Evolutionary conservation across 2,329 filamentous ascomycete species (phyloP), one percentile per base, ranked within the genome.

Genomic region (Lecanoromycetidae sp.): DNA sequence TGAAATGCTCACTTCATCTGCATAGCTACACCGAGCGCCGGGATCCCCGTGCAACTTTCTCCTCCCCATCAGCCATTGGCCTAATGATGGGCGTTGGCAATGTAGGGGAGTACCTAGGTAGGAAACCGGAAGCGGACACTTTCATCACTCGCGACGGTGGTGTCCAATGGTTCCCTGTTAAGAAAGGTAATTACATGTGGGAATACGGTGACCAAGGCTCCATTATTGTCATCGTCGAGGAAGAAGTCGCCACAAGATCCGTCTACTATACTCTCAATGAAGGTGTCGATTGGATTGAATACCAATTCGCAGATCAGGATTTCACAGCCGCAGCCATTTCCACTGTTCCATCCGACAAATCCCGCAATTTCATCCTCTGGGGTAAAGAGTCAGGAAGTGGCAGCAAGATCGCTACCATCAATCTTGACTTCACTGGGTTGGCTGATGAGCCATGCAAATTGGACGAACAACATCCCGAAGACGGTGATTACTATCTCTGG

Each of bases 141-240:
- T 98, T 90, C 66, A 82, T 96, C 71, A 93, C 87, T 9, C 74
- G 75, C 0, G 88, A 98, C 61, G 91, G 83, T n/a, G 93, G 93
- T 46, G 74, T 96, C 43, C 84, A 71, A 32, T 98, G 91, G 91
- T 80, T 74, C 54, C 77, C 80, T 49, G 79, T 90, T 52, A 90
- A 84, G 66, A 88, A 93, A 65, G 93, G 91, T 5, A 76, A 75
- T 29, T 94, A 87, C 71, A 82, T 84, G 58, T 98, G 87, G 87
- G 86, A 94, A 59, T 94, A 87, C 61, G 93, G 91, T 49, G 93
- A 98, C 57, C 87, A 94, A 62, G 91, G 91, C 23, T 91, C 87
- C 5, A 82, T 96, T 57, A 79, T 96, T 52, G 86, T 94, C 34
- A 81, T 98, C 40, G 87, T 90, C 19, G 77, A 83, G 58, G 79